Percentiles rank a stretch among this genome's conserved stretches.
These are phyloP conservation scores for Fagopyrum tataricum DNA, from an alignment of 148 eudicot genomes.

Conservation along the genomic window DNA sequence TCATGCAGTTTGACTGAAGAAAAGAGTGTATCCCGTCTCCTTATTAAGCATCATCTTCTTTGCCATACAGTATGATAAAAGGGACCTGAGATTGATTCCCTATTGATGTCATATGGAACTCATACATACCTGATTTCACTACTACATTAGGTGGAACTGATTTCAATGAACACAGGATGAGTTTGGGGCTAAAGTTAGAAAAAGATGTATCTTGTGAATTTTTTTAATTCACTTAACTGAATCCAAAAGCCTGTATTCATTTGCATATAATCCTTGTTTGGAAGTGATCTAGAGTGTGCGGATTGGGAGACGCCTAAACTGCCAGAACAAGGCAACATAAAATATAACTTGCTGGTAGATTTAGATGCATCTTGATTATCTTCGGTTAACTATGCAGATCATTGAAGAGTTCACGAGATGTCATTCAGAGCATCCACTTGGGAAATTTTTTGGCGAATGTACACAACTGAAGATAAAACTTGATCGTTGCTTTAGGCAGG, in stretches of 20 bases:
- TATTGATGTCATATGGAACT: neutral
- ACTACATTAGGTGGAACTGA: neutral
- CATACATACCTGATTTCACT: neutral
- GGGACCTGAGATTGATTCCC: neutral
- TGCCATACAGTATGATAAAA: neutral
- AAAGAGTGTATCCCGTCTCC: neutral
- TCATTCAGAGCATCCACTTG: conserved; percentile 71
- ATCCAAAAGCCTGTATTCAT: neutral
- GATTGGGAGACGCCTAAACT: conserved; percentile 4
- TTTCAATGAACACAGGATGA: neutral
- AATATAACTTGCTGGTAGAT: neutral
- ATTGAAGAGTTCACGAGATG: conserved; percentile 87
- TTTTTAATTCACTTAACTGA: neutral
- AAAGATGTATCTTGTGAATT: neutral
- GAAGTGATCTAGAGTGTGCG: neutral
- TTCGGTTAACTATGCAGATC: conserved; percentile 39
- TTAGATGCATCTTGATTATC: neutral
- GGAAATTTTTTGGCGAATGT: conserved; percentile 80
- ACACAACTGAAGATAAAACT: conserved; percentile 89
- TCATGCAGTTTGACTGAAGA: neutral
- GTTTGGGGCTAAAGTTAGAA: neutral
- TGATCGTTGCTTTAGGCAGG: conserved; percentile 86
- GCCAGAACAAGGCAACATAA: neutral
- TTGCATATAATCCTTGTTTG: neutral
- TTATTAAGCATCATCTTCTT: neutral